Evolutionary conservation across 768 basidiomycete genomes (phyloP).

Genomic region (Serendipita vermifera): DNA sequence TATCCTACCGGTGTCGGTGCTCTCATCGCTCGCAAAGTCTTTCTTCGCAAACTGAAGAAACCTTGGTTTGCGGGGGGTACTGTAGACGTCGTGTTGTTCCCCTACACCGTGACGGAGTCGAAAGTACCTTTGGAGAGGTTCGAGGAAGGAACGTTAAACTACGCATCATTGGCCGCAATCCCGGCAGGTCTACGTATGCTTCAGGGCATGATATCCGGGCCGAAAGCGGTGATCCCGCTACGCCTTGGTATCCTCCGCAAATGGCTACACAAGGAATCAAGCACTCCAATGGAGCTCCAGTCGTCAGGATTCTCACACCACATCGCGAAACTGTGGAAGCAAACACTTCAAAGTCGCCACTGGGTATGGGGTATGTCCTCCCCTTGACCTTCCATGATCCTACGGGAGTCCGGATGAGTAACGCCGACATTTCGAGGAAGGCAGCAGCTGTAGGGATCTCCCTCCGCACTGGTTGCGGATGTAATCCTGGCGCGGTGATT

Average conservation of each 20-base stretch:
- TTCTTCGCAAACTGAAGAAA: conserved; percentile 43
- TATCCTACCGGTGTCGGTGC: conserved; percentile 14
- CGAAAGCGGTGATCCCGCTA: conserved; percentile 49
- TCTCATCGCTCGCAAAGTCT: conserved; percentile 42
- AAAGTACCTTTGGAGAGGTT: conserved; percentile 14
- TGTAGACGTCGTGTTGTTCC: conserved; percentile 72
- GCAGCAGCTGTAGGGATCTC: conserved; percentile 55
- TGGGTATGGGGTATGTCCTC: conserved; percentile 37
- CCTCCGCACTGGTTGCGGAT: conserved; percentile 75
- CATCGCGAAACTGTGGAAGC: conserved; percentile 39
- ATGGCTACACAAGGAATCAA: conserved; percentile 41
- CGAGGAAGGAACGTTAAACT: conserved; percentile 79
- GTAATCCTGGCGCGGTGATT: conserved; percentile 76
- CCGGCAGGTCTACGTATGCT: conserved; percentile 68
- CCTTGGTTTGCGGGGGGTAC: conserved; percentile 83
- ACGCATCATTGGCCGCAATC: conserved; percentile 60
- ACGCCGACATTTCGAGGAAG: conserved; percentile 59
- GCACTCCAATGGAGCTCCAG: conserved; percentile 47
- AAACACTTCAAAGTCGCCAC: no score
- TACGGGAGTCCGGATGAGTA: conserved; percentile 34
- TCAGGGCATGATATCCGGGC: conserved; percentile 53
- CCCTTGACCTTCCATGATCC: conserved; percentile 24
- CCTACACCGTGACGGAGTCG: conserved; percentile 36
- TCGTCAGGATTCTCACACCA: conserved; percentile 47
- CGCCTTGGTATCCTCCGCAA: conserved; percentile 58